phyloP scores from a whole-genome alignment of 2,329 filamentous ascomycete genomes.

The Aspergillus proliferans region DNA sequence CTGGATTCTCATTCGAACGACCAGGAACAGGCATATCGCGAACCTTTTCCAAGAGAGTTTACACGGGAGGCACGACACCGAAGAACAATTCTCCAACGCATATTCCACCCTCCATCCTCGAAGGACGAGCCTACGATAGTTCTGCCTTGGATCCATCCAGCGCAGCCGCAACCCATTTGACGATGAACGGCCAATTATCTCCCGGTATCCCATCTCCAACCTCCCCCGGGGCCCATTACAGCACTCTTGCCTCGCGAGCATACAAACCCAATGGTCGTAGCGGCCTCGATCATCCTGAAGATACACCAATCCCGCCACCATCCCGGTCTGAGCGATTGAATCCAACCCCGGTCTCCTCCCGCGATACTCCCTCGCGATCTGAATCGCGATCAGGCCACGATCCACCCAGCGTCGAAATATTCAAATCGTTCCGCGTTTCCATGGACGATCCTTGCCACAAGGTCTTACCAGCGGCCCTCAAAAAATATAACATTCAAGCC shows the following conservation, averaged over 20 bases:
- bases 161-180: slow-evolving; percentile 64
- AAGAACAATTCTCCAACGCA: slow-evolving; percentile 72
- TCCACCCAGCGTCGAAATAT: slow-evolving; percentile 71
- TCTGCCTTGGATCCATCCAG: slow-evolving; percentile 59
- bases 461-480: slow-evolving; percentile 87
- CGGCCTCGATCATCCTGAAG: slow-evolving; percentile 36
- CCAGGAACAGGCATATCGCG: slow-evolving; percentile 56
- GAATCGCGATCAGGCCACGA: slow-evolving; percentile 24
- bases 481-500: slow-evolving; percentile 97
- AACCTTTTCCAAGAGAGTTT: slow-evolving; percentile 69
- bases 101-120: slow-evolving; percentile 59
- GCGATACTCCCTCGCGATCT: slow-evolving; percentile 27
- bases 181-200: slow-evolving; percentile 57
- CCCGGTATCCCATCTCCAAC: slow-evolving; percentile 45
- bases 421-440: slow-evolving; percentile 96
- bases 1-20: slow-evolving; percentile 29
- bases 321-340: slow-evolving; percentile 28
- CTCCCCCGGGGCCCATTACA: slow-evolving; percentile 35
- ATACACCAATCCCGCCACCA: slow-evolving; percentile 19
- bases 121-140: slow-evolving; percentile 53
- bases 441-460: slow-evolving; percentile 98
- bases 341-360: slow-evolving; percentile 24
- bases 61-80: slow-evolving; percentile 62
- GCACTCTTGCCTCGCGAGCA: slow-evolving; percentile 39
- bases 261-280: slow-evolving; percentile 26